phyloP scores from a whole-genome alignment of 2,329 filamentous ascomycete genomes.

The Alternaria ventricosa region DNA sequence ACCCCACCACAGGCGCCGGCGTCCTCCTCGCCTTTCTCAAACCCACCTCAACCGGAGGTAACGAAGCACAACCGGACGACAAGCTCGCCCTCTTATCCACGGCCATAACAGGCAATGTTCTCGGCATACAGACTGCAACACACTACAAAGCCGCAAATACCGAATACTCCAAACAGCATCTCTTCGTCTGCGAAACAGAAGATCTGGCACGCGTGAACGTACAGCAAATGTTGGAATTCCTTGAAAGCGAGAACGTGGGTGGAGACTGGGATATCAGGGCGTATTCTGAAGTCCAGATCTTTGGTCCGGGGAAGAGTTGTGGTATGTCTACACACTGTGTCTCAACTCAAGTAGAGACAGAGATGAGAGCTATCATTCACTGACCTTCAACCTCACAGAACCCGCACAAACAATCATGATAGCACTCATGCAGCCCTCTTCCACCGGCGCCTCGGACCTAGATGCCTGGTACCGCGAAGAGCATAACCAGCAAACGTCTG shows the following conservation, averaged over 20 bases:
- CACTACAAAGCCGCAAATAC: slow-evolving; percentile 30
- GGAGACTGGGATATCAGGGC: background rate
- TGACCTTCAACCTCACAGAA: background rate
- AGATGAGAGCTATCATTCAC: background rate
- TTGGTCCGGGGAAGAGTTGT: background rate
- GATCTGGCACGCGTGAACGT: slow-evolving; percentile 28
- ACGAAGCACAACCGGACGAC: background rate
- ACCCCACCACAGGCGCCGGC: background rate
- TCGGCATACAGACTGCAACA: background rate
- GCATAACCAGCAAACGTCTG: slow-evolving; percentile 42
- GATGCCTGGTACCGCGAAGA: slow-evolving; percentile 43
- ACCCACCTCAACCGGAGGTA: background rate
- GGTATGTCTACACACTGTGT: background rate
- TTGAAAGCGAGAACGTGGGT: background rate
- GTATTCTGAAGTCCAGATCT: background rate
- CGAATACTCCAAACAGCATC: slow-evolving; percentile 23
- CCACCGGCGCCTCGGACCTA: slow-evolving; percentile 30
- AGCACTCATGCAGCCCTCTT: slow-evolving; percentile 36
- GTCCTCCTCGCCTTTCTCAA: slow-evolving; percentile 3
- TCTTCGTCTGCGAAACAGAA: slow-evolving; percentile 33
- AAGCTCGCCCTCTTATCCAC: background rate
- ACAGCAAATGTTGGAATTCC: slow-evolving; percentile 17
- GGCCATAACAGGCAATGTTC: background rate
- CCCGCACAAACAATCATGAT: slow-evolving; percentile 18
- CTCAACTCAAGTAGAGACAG: background rate